These are phyloP conservation scores for Pleurotus cornucopiae DNA, from an alignment of 768 basidiomycete species.

Conservation along the genomic window DNA sequence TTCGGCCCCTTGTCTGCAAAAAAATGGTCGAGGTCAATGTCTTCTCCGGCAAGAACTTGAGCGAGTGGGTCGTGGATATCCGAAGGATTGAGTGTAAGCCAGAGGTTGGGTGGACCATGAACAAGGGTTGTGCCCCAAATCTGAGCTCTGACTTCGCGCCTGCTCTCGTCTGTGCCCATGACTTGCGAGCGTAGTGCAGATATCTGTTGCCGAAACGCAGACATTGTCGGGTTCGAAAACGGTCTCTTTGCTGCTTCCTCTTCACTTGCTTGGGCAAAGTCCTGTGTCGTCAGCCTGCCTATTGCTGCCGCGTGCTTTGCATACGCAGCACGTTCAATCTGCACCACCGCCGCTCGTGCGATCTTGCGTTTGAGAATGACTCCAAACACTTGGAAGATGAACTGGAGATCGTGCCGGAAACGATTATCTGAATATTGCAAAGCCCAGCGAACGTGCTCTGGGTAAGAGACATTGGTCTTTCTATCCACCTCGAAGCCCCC, in stretches of 20 bases:
- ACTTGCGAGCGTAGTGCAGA: constrained; percentile 19
- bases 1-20: constrained; percentile 18
- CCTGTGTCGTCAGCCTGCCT: constrained; percentile 18
- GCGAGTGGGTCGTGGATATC: constrained; percentile 41
- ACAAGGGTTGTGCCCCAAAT: constrained; percentile 31
- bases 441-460: constrained; percentile 18
- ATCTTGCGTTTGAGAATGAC: constrained; percentile 22
- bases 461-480: constrained; percentile 7
- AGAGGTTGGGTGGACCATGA: constrained; percentile 28
- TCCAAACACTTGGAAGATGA: constrained; percentile 23
- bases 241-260: constrained; percentile 23
- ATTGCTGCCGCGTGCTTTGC: constrained; percentile 16
- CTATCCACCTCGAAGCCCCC: constrained; percentile 11
- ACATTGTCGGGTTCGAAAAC: constrained; percentile 23
- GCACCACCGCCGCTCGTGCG: constrained; percentile 21
- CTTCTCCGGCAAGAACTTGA: constrained; percentile 35
- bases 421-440: constrained; percentile 22
- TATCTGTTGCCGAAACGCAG: constrained; percentile 19
- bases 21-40: constrained; percentile 40
- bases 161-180: constrained; percentile 27
- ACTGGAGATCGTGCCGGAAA: constrained; percentile 23
- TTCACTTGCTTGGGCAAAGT: constrained; percentile 25
- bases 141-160: constrained; percentile 19
- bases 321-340: constrained; percentile 25
- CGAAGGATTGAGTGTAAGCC: constrained; percentile 39